Evolutionary conservation across 768 basidiomycete genomes (phyloP), one percentile per base, ranked within the genome.

Genomic region (Omphalotus guepiniiformis): DNA sequence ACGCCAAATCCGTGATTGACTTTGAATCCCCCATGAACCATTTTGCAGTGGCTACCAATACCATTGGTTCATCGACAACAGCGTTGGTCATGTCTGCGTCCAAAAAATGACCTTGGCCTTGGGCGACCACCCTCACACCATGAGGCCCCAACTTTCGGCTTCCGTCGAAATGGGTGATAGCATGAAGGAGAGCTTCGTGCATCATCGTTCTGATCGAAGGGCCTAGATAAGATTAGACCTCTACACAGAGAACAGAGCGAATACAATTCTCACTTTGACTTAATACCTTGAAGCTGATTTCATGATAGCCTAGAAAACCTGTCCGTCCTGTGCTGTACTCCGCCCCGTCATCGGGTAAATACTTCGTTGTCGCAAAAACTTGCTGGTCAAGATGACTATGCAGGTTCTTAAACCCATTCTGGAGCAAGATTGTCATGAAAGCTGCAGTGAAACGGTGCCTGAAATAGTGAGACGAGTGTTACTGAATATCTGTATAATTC

Each of bases 381-480:
- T 11, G 19, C 19, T 9, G 4, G 23, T 48, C 38, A 6, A 48
- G 32, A 9, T 16, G 25, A 5, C 11, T 23, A 40, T 48, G 47
- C 16, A 38, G 47, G n/a, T 26, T n/a, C 11, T 39, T n/a, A 6
- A 48, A 25, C 5, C 38, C 47, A 12, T 25, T 26, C 12, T 7
- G 35, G 15, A 51, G 34, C 1, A 51, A 26, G n/a, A 26, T 13
- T 5, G 30, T 16, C 1, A 51, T 30, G 15, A 51, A 51, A 11
- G 25, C 9, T 6, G 42, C 44, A 1, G 49, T 51, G 4, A 32
- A 15, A 1, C 49, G 49, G 40, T 51, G 44, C 30, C 49, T 51
- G 30, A 22, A 22, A 26, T 39, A 19, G 19, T 19, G 19, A 22
- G n/a, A 11, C 23, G 13, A 27, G 39, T 25, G 15, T 25, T 35